Evolutionary conservation across 2,329 filamentous ascomycete species (phyloP).

Genomic region (Pseudogymnoascus sp.): DNA sequence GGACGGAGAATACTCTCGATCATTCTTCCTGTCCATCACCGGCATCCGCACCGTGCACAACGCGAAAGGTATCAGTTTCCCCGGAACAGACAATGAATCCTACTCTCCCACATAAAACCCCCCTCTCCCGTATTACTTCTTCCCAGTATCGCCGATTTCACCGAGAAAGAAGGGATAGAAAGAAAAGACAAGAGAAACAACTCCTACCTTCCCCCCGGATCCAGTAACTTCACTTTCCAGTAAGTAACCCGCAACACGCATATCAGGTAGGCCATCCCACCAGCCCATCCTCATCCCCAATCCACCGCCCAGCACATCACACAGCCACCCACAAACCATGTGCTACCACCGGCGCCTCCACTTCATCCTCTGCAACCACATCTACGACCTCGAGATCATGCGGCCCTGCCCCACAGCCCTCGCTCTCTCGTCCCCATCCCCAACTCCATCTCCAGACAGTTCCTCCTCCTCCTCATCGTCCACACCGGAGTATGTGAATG

Average conservation of each 20-base stretch:
- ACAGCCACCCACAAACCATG: neutral
- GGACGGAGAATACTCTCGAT: neutral
- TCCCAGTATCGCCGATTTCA: neutral
- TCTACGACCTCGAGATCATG: conserved; percentile 28
- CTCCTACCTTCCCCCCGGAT: neutral
- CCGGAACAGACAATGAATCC: neutral
- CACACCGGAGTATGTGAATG: too few species aligned
- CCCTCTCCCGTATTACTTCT: too few species aligned
- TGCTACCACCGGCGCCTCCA: conserved; percentile 40
- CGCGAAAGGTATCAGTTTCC: neutral
- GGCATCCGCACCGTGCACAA: neutral
- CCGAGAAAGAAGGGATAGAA: neutral
- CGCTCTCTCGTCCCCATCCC: conserved; percentile 13
- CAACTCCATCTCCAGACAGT: too few species aligned
- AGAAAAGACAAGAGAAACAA: neutral
- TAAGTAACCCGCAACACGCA: neutral
- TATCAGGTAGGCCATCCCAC: neutral
- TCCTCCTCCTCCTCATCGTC: too few species aligned
- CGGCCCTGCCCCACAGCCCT: conserved; percentile 22
- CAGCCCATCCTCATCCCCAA: neutral
- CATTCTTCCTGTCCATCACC: too few species aligned
- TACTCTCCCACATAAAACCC: neutral
- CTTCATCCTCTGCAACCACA: conserved; percentile 48
- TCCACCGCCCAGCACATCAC: neutral
- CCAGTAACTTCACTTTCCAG: neutral